phyloP scores from a whole-genome alignment of 2,329 filamentous ascomycete species.

The Curvularia sp. region DNA sequence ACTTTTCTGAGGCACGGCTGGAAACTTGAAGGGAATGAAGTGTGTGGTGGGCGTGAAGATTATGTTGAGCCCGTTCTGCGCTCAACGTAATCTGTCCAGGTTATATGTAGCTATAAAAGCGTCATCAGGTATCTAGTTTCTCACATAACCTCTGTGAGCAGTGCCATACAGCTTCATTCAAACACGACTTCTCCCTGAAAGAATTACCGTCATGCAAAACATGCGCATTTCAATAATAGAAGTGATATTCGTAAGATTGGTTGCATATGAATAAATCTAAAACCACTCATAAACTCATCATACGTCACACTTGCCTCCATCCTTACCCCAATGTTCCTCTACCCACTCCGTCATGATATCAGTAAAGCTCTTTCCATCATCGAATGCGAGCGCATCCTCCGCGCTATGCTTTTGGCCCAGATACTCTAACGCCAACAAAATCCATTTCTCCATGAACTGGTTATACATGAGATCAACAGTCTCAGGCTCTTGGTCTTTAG shows the following conservation, averaged over 20 bases:
- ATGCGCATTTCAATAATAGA: neutral
- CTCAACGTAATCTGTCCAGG: neutral
- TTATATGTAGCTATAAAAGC: no score
- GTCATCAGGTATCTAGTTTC: neutral
- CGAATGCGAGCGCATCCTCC: slow-evolving; percentile 60
- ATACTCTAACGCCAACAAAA: slow-evolving; percentile 75
- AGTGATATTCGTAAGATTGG: neutral
- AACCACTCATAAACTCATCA: slow-evolving; percentile 1
- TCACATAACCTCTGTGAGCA: neutral
- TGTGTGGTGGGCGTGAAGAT: neutral
- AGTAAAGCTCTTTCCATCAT: slow-evolving; percentile 62
- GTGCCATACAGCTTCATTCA: neutral
- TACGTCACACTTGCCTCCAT: slow-evolving; percentile 20
- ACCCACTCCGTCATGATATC: slow-evolving; percentile 67
- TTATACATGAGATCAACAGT: slow-evolving; percentile 88
- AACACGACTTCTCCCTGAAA: neutral
- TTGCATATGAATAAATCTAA: neutral
- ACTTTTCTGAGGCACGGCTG: slow-evolving; percentile 5
- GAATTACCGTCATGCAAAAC: neutral
- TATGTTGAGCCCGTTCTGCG: neutral
- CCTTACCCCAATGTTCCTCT: slow-evolving; percentile 58
- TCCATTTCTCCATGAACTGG: slow-evolving; percentile 86
- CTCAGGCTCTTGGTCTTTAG: slow-evolving; percentile 61
- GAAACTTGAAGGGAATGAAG: neutral
- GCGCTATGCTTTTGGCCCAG: slow-evolving; percentile 59